phyloP scores from a whole-genome alignment of 2,329 filamentous ascomycete species.

The Graphiopsis chlorocephala region DNA sequence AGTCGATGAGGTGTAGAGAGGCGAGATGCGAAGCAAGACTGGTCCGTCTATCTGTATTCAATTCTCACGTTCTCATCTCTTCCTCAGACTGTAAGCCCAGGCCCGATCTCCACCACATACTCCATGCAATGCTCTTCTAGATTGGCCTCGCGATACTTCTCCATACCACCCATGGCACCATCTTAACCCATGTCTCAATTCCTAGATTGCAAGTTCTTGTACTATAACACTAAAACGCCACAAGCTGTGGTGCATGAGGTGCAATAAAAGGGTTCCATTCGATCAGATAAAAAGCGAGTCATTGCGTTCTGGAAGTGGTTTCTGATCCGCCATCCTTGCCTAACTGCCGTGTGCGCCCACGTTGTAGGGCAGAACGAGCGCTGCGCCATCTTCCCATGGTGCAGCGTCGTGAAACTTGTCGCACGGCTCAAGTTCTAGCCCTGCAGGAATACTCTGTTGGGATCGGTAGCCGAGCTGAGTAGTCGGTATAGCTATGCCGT shows the following conservation, averaged over 20 bases:
- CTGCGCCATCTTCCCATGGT: not conserved
- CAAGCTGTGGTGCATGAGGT: not conserved
- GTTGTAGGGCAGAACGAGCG: not conserved
- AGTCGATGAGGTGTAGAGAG: constrained; percentile 7
- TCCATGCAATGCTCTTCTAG: not conserved
- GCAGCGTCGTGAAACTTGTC: not conserved
- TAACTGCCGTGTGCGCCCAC: not conserved
- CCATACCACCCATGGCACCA: not conserved
- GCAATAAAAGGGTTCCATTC: not conserved
- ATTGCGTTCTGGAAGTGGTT: not conserved
- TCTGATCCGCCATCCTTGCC: not conserved
- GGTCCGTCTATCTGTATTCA: not conserved
- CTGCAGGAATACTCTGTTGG: not conserved
- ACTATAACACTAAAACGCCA: not conserved
- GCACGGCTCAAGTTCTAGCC: not conserved
- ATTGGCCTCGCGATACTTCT: not conserved
- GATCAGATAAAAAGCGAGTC: not conserved
- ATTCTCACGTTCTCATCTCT: not conserved
- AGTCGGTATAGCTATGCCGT: not conserved
- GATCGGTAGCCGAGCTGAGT: not conserved
- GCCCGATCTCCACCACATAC: not conserved
- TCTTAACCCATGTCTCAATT: not conserved
- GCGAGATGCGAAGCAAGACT: not conserved
- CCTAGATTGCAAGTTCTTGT: not conserved
- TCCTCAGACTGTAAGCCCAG: not conserved